Evolutionary conservation across 2,329 filamentous ascomycete species (phyloP).

Genomic region (Neodidymelliopsis sp.): DNA sequence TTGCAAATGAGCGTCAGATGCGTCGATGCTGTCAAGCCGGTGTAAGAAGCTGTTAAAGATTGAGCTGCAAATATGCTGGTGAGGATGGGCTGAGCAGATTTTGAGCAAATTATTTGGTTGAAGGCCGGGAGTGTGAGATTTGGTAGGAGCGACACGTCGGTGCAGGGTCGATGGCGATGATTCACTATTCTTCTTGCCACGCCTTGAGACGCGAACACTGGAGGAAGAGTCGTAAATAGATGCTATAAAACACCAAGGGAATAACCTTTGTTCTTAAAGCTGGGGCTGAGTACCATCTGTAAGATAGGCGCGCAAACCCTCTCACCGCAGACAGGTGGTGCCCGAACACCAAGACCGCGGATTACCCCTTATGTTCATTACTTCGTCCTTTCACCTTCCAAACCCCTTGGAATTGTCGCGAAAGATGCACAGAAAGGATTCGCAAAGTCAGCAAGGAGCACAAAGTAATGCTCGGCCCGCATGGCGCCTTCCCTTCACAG

Average conservation of each 20-base stretch:
- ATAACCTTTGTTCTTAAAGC: too few species aligned
- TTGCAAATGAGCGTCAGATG: not conserved
- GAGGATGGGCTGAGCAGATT: constrained; percentile 19
- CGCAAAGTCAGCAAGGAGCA: not conserved
- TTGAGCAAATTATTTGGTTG: constrained; percentile 14
- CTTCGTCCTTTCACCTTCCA: not conserved
- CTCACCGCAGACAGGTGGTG: constrained; percentile 15
- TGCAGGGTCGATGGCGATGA: not conserved
- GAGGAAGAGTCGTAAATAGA: too few species aligned
- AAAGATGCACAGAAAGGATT: constrained; percentile 1
- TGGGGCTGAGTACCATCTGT: not conserved
- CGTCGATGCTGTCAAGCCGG: not conserved
- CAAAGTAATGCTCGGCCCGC: constrained; percentile 7
- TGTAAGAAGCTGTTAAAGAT: not conserved
- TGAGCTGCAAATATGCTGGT: not conserved
- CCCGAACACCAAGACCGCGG: constrained; percentile 7
- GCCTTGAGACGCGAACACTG: not conserved
- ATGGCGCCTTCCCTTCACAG: constrained; percentile 18
- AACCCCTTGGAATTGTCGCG: not conserved
- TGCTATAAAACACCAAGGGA: too few species aligned
- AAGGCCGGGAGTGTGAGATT: constrained; percentile 1
- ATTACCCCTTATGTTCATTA: constrained; percentile 2
- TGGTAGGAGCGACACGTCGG: constrained; percentile 13
- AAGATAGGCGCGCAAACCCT: constrained; percentile 16
- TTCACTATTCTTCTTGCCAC: not conserved